These are phyloP conservation scores for Calonectria multiphialidica DNA, from an alignment of 2,329 filamentous ascomycete genomes.

Conservation along the genomic window DNA sequence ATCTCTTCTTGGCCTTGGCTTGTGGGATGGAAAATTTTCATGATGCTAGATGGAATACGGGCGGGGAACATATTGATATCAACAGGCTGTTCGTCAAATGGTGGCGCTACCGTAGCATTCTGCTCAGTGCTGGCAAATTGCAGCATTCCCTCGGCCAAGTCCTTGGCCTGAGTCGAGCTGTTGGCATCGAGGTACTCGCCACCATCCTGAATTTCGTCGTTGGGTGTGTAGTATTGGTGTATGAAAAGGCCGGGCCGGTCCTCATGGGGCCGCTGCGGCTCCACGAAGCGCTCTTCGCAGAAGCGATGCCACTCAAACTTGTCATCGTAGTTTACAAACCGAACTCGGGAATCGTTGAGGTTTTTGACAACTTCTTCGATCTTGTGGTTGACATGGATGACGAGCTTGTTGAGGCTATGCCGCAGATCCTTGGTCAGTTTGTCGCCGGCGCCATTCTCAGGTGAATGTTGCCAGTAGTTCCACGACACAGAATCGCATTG, in stretches of 20 bases:
- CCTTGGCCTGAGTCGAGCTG: background rate
- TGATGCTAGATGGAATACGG: conserved; percentile 8
- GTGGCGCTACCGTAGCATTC: background rate
- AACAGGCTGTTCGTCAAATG: conserved; percentile 7
- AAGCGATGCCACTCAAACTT: background rate
- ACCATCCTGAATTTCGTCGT: background rate
- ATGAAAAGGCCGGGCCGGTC: background rate
- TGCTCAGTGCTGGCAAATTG: background rate
- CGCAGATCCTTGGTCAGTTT: conserved; percentile 10
- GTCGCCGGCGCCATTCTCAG: conserved; percentile 1
- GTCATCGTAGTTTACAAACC: background rate
- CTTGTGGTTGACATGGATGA: background rate
- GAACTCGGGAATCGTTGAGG: background rate
- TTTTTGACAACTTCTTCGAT: background rate
- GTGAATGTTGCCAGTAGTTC: conserved; percentile 16
- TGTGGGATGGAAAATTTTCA: conserved; percentile 15
- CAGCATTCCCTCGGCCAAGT: background rate
- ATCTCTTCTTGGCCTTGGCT: conserved; percentile 1
- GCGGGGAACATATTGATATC: conserved; percentile 1
- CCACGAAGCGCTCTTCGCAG: background rate
- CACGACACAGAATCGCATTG: background rate
- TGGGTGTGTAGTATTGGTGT: background rate
- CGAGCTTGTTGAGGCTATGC: background rate
- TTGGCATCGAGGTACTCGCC: background rate
- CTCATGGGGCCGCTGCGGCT: background rate